Evolutionary conservation across 2,329 filamentous ascomycete species (phyloP), one percentile per base, ranked within the genome.

Genomic region (Colletotrichum aenigma): DNA sequence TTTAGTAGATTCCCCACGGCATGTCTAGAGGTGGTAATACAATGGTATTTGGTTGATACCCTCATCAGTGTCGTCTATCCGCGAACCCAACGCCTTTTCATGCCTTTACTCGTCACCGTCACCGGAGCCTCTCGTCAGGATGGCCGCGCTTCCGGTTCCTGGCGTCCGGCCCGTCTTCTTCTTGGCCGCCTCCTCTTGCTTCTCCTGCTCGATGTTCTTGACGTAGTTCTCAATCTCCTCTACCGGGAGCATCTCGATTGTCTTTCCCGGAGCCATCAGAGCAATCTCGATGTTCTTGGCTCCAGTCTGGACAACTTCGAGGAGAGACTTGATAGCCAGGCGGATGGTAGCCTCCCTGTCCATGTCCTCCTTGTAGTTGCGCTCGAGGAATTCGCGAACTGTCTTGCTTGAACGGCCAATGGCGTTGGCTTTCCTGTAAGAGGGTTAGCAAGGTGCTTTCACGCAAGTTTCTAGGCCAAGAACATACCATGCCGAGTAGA

Each of bases 211-310:
- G 85, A 99, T 99, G 86, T 93, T 97, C 93, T 98, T 98, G 83
- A 99, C 97, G 83, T 98, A 98, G 80, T 92, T 92, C 89, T 99
- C 97, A 82, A 99, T 99, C 82, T 98, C 95, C 85, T 98, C 96
- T 36, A 96, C 94, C 4, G 96, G 95, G 80, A 99, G 91, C 93
- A 98, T 96, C 89, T 98, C 96, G 78, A 99, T 92, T 18, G 91
- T 86, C 89, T 98, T 96, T 68, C 95, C 96, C 8, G 97, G 96
- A 9, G 95, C 95, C 96, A 98, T 98, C 83, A 99, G 93, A 74
- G 97, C 97, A 82, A 99, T 98, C 88, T 99, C 97, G 82, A 99
- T 99, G 87, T 99, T 99, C 93, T 99, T 99, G 69, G 97, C 97
- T 78, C 97, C 97, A 4, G 97, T 99, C 88, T 99, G 97, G 77